Evolutionary conservation across 768 basidiomycete genomes (phyloP), one percentile per base, ranked within the genome.

Genomic region (Clitopilus hobsonii): DNA sequence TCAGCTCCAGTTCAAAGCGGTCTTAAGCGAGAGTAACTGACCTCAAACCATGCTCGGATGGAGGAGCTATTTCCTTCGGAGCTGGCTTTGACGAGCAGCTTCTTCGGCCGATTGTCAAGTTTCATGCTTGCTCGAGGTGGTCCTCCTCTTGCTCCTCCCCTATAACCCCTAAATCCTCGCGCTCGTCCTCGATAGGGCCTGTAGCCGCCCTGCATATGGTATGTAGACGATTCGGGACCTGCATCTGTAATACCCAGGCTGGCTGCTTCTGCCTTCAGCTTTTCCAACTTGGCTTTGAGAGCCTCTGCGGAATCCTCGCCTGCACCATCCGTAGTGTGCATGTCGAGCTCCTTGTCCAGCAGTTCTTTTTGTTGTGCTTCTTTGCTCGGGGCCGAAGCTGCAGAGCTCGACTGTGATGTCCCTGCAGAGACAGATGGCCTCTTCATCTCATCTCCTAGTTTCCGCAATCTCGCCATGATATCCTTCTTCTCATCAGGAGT

Each of bases 61-160:
- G 81, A 77, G 57, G 86, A 83, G 27, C 83, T 58, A 26, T 74
- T 74, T 18, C 79, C 77, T 29, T 75, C 69, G 16, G 66, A 69
- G 7, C 81, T 82, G 30, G 87, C 89, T 63, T 90, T 87, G 25
- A 97, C 74, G 20, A 88, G 70, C 22, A 97, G 71, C 68, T 83
- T 86, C 72, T 85, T 89, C 8, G 94, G 89, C 16, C 94, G 83
- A 64, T 94, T 93, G 68, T 97, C 94, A 25, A 97, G 81, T 65
- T 89, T 89, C 88, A 96, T 89, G 62, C 85, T 92, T 8, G 77
- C 74, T 38, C 87, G 80, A 47, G 82, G 78, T 2, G 61, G 61
- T 6, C 82, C 85, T 54, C 90, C 89, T 45, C 90, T 82, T 59
- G 80, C 75, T 7, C 74, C 77, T 38, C 83, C 82, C 56, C 88